Base-by-base conservation (phyloP, 495 filamentous ascomycete genomes). In the Glonium stellatum region DNA sequence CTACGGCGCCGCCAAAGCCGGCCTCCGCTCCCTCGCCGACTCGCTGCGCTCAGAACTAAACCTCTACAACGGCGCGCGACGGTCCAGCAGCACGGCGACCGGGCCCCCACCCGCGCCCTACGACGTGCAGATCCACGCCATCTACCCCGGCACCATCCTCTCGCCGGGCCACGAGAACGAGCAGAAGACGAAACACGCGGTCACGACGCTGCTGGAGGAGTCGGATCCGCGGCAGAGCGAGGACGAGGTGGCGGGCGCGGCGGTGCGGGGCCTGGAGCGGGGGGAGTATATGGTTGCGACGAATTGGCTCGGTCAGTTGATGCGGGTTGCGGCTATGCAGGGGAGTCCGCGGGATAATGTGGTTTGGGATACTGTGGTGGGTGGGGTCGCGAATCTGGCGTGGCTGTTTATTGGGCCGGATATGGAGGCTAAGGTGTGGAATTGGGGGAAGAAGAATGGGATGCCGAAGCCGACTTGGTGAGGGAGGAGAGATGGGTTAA, bases 1-100 rank as follows among this genome's bases (percentile, higher is more conserved):
- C 0, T 98, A 98, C 70, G 80, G 87, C 1, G 90, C 93, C 13
- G 77, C 85, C 27, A 98, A 98, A 74, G 82, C 85, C 53, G 95
- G 95, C 12, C 78, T 98, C 55, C 86, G 91, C 62, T 82, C 84
- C 41, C 79, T 98, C 31, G 85, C 85, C 27, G 93, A 98, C 69
- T 85, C 84, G 10, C 78, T 98, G 49, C 81, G 79, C 12, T 88
- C 91, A 71, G 93, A 98, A 72, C 76, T 96, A 50, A 77, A 88
- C 57, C 76, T 96, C 54, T 97, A 98, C 75, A 83, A 83, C 52
- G 82, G 81, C 34, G 80, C 79, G 41, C 76, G 76, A 13, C 78
- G 79, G 12, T 18, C 39, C 18, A 4, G 2, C 39, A 75, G 56
- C 76, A 83, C 54, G 63, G 59, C 4, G 1, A 39, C 31, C 4